phyloP scores from a whole-genome alignment of 2,329 filamentous ascomycete species.

The Aspergillus fischeri region DNA sequence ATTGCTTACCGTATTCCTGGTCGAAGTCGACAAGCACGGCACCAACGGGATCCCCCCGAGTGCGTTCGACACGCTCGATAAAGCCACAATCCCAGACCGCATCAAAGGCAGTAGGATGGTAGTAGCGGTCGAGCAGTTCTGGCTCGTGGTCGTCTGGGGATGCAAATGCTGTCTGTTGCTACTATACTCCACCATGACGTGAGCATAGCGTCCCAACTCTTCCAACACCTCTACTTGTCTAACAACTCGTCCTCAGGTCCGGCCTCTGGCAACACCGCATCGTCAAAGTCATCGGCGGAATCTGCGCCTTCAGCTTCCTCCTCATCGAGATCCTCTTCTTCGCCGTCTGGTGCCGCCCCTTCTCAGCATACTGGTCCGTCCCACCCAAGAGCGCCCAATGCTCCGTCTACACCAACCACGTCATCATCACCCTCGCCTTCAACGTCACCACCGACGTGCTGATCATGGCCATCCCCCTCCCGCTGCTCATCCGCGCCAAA shows the following conservation, averaged over 20 bases:
- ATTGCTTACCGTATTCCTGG: slow-evolving; percentile 41
- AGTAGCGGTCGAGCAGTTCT: slow-evolving; percentile 52
- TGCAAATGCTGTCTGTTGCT: slow-evolving; percentile 52
- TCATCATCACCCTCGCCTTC: slow-evolving; percentile 47
- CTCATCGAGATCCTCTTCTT: slow-evolving; percentile 50
- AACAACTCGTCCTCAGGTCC: slow-evolving; percentile 10
- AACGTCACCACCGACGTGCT: slow-evolving; percentile 47
- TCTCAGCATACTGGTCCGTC: slow-evolving; percentile 50
- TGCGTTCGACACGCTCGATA: slow-evolving; percentile 42
- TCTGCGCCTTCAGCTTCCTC: slow-evolving; percentile 45
- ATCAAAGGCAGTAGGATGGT: slow-evolving; percentile 54
- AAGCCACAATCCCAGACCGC: slow-evolving; percentile 38
- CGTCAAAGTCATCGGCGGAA: slow-evolving; percentile 43
- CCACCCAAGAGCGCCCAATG: slow-evolving; percentile 44
- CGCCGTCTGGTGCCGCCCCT: slow-evolving; percentile 53
- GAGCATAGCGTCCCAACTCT: slow-evolving; percentile 26
- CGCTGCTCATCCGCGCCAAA: slow-evolving; percentile 41
- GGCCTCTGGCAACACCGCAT: slow-evolving; percentile 30
- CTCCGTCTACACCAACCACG: slow-evolving; percentile 45
- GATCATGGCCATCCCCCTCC: slow-evolving; percentile 45
- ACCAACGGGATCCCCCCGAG: slow-evolving; percentile 44
- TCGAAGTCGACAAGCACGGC: slow-evolving; percentile 42
- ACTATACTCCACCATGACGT: slow-evolving; percentile 53
- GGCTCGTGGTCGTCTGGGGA: slow-evolving; percentile 49
- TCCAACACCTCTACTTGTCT: neutral